Percentiles rank a stretch among this genome's conserved stretches.
Evolutionary conservation across 1,284 basidiomycete species (phyloP).

Genomic region (Hortiboletus rubellus): DNA sequence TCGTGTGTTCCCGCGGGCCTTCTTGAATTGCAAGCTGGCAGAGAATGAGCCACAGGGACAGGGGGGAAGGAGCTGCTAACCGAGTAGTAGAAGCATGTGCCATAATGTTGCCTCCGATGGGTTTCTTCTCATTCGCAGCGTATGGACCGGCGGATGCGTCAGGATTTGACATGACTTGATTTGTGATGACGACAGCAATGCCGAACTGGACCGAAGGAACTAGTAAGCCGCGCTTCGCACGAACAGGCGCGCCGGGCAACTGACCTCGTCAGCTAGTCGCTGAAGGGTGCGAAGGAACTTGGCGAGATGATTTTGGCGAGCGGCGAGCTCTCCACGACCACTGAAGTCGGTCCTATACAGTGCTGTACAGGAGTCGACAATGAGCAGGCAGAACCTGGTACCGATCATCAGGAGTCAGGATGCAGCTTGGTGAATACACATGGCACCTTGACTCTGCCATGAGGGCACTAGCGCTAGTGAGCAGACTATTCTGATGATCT

Average conservation of each 20-base stretch:
- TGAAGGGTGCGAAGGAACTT: constrained; percentile 94
- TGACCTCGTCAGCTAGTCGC: constrained; percentile 92
- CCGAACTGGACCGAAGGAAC: constrained; percentile 67
- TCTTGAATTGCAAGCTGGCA: constrained; percentile 83
- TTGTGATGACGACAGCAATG: constrained; percentile 96
- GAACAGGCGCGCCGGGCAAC: constrained; percentile 13
- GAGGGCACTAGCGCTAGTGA: constrained; percentile 92
- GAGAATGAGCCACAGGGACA: constrained; percentile 11
- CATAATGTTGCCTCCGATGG: constrained; percentile 96
- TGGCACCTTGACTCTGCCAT: constrained; percentile 94
- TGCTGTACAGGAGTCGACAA: constrained; percentile 97
- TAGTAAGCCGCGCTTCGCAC: constrained; percentile 9
- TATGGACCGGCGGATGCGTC: constrained; percentile 92
- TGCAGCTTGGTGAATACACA: constrained; percentile 1
- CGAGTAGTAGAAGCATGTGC: constrained; percentile 95
- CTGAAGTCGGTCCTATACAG: constrained; percentile 96
- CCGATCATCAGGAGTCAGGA: constrained; percentile 10
- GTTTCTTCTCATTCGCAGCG: constrained; percentile 92
- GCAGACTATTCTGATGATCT: constrained; percentile 92
- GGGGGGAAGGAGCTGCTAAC: constrained; percentile 38
- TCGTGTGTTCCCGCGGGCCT: constrained; percentile 90
- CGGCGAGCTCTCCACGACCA: constrained; percentile 94
- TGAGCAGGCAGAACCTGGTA: constrained; percentile 88
- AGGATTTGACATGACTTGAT: constrained; percentile 98
- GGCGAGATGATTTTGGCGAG: constrained; percentile 95